Evolutionary conservation across 192 early-diverging fungal genomes (phyloP).

Genomic region (Coemansia sp.): DNA sequence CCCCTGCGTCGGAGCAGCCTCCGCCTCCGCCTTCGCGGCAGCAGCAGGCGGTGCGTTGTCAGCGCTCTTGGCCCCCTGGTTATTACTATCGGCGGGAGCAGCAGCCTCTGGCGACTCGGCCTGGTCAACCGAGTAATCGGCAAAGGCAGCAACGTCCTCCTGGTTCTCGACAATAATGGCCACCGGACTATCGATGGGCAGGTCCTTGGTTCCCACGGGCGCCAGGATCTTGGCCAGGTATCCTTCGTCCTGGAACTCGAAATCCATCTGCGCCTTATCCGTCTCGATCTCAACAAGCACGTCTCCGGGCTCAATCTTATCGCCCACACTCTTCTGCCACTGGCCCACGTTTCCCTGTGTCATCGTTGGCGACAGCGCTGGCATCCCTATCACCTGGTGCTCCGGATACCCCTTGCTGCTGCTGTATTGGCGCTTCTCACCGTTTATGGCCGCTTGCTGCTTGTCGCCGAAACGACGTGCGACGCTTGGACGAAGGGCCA

Average conservation of each 20-base stretch:
- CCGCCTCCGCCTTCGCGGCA: constrained; percentile 13
- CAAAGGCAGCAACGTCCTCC: constrained; percentile 84
- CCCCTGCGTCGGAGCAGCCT: constrained; percentile 12
- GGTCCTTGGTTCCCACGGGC: constrained; percentile 83
- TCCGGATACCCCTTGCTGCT: constrained; percentile 62
- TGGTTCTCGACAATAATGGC: constrained; percentile 90
- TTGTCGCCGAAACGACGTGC: constrained; percentile 13
- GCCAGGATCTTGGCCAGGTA: constrained; percentile 91
- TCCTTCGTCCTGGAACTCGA: constrained; percentile 97
- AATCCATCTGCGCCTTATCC: constrained; percentile 99
- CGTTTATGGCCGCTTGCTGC: constrained; percentile 13
- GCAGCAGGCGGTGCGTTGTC: constrained; percentile 47
- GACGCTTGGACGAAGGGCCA: constrained; percentile 18
- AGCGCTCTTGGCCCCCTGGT: constrained; percentile 29
- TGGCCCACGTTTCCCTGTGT: constrained; percentile 90
- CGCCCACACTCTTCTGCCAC: constrained; percentile 94
- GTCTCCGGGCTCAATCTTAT: constrained; percentile 86
- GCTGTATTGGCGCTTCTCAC: constrained; percentile 47
- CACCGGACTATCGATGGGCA: constrained; percentile 84
- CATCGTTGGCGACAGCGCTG: constrained; percentile 97
- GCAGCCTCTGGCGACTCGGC: constrained; percentile 44
- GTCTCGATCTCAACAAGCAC: constrained; percentile 95
- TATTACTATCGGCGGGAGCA: background rate
- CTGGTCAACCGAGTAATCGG: constrained; percentile 69
- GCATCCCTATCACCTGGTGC: constrained; percentile 83